Base-by-base conservation (phyloP, 1,139 yeast genomes). In the Geotrichum europaeum region DNA sequence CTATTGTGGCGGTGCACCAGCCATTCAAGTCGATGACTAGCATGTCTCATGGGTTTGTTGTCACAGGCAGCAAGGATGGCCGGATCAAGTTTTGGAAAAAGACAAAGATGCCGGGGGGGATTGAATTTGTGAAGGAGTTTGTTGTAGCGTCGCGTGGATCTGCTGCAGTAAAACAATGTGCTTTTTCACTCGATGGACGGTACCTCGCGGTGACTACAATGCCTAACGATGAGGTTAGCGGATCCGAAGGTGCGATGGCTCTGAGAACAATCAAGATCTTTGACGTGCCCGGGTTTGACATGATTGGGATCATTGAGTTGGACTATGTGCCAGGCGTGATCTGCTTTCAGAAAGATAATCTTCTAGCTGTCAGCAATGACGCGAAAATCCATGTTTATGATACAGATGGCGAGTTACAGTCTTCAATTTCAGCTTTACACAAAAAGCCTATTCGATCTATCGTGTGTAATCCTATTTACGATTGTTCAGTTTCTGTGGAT, bases 31-130 rank as follows among this genome's bases (percentile, higher is more conserved):
- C 40, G 10, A 10, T 30, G n/a, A 49, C 34, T 5, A 58, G 55
- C 32, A 49, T 52, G 24, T 58, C 58, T 2, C 52, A 58, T 24
- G 67, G 68, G 28, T 65, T 74, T 50, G 61, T 79, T 2, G 69
- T 76, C 12, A 70, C 78, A 0, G 78, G 79, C 1, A 74, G 78
- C n/a, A 63, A 55, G 30, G 80, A 78, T 59, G 83, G 83, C 1
- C 62, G 67, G 24, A 67, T 80, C 54, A 79, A 77, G 65, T 76
- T 79, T 65, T 79, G 82, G 82, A 70, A 67, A 63, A 53, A 67
- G 40, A 50, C 60, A 30, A 62, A 58, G 13, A 57, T 62, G 0
- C 24, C 56, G 13, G 71, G 72, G 1, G 72, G 70, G 43, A 64
- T 79, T 43, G 77, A 73, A 59, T 72, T 77, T 62, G 72, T 78